phyloP scores from a whole-genome alignment of 345 rosid species.

The Gossypioides kirkii region DNA sequence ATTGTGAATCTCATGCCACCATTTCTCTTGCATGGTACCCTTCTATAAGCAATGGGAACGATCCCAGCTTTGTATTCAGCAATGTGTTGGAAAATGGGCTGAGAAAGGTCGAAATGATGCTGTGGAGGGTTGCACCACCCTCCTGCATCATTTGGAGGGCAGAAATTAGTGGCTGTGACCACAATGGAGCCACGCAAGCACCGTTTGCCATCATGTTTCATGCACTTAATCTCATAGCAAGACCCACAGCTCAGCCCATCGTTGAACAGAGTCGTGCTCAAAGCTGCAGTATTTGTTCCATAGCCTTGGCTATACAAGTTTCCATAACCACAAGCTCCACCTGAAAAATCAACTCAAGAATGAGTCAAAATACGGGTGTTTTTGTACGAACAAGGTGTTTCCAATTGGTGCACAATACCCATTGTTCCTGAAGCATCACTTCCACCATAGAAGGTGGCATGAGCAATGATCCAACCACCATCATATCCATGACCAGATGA shows the following conservation, averaged over 20 bases:
- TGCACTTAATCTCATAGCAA: slow-evolving; percentile 65
- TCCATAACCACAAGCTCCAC: slow-evolving; percentile 85
- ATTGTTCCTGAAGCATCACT: slow-evolving; percentile 59
- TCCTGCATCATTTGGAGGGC: slow-evolving; percentile 77
- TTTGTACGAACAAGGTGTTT: neutral
- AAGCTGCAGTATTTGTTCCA: slow-evolving; percentile 75
- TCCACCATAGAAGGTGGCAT: slow-evolving; percentile 59
- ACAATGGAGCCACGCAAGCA: slow-evolving; percentile 63
- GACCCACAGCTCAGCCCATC: slow-evolving; percentile 70
- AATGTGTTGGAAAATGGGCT: slow-evolving; percentile 75
- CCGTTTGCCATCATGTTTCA: slow-evolving; percentile 55
- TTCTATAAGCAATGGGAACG: slow-evolving; percentile 62
- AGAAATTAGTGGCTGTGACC: slow-evolving; percentile 78
- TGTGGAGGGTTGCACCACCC: slow-evolving; percentile 92
- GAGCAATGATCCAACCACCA: slow-evolving; percentile 32
- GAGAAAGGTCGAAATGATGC: slow-evolving; percentile 74
- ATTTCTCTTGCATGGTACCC: slow-evolving; percentile 63
- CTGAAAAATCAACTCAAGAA: slow-evolving; percentile 21
- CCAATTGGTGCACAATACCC: slow-evolving; percentile 26
- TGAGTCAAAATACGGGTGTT: neutral
- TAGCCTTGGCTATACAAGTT: slow-evolving; percentile 78
- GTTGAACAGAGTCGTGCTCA: slow-evolving; percentile 76
- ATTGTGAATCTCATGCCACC: slow-evolving; percentile 77
- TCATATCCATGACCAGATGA: slow-evolving; percentile 45
- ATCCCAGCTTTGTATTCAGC: slow-evolving; percentile 78